phyloP scores from a whole-genome alignment of 495 filamentous ascomycete genomes.

The Tuber magnatum region DNA sequence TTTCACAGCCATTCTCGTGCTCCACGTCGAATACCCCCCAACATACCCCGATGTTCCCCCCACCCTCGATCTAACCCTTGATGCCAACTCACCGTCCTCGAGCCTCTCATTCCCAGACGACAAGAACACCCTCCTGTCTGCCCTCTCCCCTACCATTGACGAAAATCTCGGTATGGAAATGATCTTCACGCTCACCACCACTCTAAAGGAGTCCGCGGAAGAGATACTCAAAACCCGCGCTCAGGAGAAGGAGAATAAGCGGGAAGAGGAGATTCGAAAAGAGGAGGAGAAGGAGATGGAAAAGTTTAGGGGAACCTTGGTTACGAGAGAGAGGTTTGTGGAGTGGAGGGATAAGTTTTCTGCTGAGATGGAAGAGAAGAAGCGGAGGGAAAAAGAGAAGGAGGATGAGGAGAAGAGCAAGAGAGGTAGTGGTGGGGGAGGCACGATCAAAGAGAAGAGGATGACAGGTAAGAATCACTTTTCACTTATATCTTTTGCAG shows the following conservation, averaged over 20 bases:
- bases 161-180: slow-evolving; percentile 98
- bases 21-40: slow-evolving; percentile 78
- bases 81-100: slow-evolving; percentile 40
- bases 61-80: slow-evolving; percentile 61
- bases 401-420: slow-evolving; percentile 31
- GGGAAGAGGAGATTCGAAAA: slow-evolving; percentile 59
- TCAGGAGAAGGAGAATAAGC: slow-evolving; percentile 54
- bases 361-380: slow-evolving; percentile 60
- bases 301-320: slow-evolving; percentile 88
- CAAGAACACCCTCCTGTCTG: slow-evolving; percentile 60
- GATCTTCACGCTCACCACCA: slow-evolving; percentile 82
- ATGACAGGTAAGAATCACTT: slow-evolving; percentile 32
- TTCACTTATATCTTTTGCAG: neutral
- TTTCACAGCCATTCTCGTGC: slow-evolving; percentile 54
- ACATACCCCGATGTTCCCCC: slow-evolving; percentile 83
- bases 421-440: slow-evolving; percentile 20
- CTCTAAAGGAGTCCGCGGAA: slow-evolving; percentile 83
- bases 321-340: slow-evolving; percentile 75
- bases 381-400: slow-evolving; percentile 25
- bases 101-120: slow-evolving; percentile 58
- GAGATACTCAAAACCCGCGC: slow-evolving; percentile 62
- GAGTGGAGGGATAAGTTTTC: slow-evolving; percentile 74
- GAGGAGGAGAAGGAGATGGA: slow-evolving; percentile 87
- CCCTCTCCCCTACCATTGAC: slow-evolving; percentile 62
- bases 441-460: slow-evolving; percentile 43